Base-by-base conservation (phyloP, 441 rosid genomes). In the Bocquillonia castaneifolia region DNA sequence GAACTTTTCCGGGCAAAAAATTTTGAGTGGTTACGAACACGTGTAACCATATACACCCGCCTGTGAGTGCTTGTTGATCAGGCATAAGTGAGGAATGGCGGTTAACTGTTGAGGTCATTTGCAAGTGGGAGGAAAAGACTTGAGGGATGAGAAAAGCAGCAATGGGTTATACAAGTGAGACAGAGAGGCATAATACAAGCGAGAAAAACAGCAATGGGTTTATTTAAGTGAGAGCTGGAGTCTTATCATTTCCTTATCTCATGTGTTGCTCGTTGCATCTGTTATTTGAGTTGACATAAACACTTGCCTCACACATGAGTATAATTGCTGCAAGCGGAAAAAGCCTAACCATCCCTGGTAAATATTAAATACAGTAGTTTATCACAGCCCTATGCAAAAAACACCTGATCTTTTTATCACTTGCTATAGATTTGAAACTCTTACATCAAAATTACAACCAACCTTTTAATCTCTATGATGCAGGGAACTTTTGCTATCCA, bases 401-500 rank as follows among this genome's bases (percentile, higher is more conserved):
- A 29, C 2, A 26, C 39, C 0, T 26, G 0, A 32, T 31, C 1
- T 18, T 0, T 31, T 23, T 10, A 3, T 28, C 29, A 53, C 56
- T n/a, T 13, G 42, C 31, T 23, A 15, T 17, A 31, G 31, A 25
- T 26, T 23, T 53, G 18, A 3, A 39, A 48, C 37, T 37, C 20
- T 1, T 17, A 40, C 1, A 68, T 48, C 22, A 26, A 25, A n/a
- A 17, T 34, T 29, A n/a, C 25, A 31, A 17, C 3, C 22, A 7
- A 4, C 44, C 17, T 39, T 48, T 31, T 34, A 57, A 34, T 12
- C 45, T 12, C 56, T 18, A 20, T 36, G 68, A 28, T 57, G 73
- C 62, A 44, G 59, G 50, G 55, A 55, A 45, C 44, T 69, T 68
- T 53, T 56, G 12, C 31, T 32, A 55, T 31, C 62, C 10, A 47